Evolutionary conservation across 2,329 filamentous ascomycete species (phyloP), one percentile per base, ranked within the genome.

Genomic region (Colletotrichum tofieldiae): DNA sequence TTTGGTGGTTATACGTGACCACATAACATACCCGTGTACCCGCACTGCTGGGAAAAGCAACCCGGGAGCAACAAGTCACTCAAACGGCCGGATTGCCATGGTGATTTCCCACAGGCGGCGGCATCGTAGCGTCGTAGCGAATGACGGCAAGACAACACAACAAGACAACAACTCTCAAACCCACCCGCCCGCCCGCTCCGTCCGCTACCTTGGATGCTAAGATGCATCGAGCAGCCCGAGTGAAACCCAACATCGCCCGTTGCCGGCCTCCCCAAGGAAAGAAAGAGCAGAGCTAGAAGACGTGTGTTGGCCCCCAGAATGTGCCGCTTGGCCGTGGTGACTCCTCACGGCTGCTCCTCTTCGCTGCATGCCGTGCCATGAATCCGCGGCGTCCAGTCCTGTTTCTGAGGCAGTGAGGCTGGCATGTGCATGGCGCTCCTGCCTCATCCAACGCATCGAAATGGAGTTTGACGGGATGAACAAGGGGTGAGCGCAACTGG

Each of bases 101-200:
- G 65, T 65, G 70, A 65, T 60, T 51, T 37, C 62, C 18, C 41
- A 20, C 37, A 41, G 39, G 65, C 37, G 66, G 47, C 65, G 60
- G 70, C 47, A 55, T 60, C 64, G 65, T 35, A 43, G 52, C 37
- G 65, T 60, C 39, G 54, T 56, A 70, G 59, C 70, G 70, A 72
- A 72, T 70, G 16, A 51, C 54, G 59, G 39, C 45, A 54, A 72
- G 65, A 64, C 70, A 72, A 65, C 69, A 69, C 69, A 69, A 69
- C 69, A 41, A 63, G 51, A 62, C 65, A 72, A 62, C 58, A 62
- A 45, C 37, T 0, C 61, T 64, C 18, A 32, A 64, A 7, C n/a
- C 52, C 52, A 65, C 45, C 59, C 32, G 7, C 32, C 61, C 12
- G 18, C 37, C 35, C 37, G 26, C 39, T 26, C 18, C 29, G 35